Percentiles rank a stretch among this genome's conserved stretches.
Evolutionary conservation across 805 yeast genomes (phyloP).

Genomic region (Kluyveromyces nonfermentans): DNA sequence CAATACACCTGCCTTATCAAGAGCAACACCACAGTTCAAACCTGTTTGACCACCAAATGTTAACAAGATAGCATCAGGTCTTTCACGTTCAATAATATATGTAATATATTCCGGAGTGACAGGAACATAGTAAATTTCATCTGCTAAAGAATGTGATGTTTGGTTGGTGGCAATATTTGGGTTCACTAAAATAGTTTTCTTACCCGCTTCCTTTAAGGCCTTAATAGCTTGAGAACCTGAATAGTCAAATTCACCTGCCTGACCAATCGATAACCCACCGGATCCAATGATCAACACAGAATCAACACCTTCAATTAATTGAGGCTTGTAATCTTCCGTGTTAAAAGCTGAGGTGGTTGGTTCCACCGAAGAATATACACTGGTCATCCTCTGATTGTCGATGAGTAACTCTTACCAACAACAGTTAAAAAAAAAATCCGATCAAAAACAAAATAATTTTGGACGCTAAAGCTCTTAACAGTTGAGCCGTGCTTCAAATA

Average conservation of each 20-base stretch:
- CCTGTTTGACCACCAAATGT: conserved; percentile 99
- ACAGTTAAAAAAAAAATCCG: too few relatives aligned
- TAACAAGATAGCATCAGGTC: conserved; percentile 90
- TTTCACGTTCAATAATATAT: conserved; percentile 89
- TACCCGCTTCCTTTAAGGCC: conserved; percentile 86
- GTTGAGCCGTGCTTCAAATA: background rate
- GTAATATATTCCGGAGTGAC: conserved; percentile 95
- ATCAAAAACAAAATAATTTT: too few relatives aligned
- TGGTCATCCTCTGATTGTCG: background rate
- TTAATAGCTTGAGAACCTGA: conserved; percentile 97
- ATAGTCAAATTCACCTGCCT: conserved; percentile 97
- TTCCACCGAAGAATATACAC: conserved; percentile 17
- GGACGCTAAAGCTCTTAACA: too few relatives aligned
- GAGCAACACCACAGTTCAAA: conserved; percentile 88
- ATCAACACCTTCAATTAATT: conserved; percentile 25
- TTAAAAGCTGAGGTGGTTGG: conserved; percentile 27
- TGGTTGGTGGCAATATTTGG: conserved; percentile 97
- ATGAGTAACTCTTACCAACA: background rate
- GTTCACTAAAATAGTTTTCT: conserved; percentile 75
- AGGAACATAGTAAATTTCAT: conserved; percentile 89
- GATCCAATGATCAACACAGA: conserved; percentile 86
- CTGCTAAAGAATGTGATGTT: conserved; percentile 91
- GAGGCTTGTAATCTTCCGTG: conserved; percentile 22
- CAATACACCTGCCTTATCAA: conserved; percentile 91
- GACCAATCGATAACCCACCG: conserved; percentile 95